Conservation (phyloP, 2,329 filamentous ascomycete genomes). For the Colletotrichum euphorbiae region DNA sequence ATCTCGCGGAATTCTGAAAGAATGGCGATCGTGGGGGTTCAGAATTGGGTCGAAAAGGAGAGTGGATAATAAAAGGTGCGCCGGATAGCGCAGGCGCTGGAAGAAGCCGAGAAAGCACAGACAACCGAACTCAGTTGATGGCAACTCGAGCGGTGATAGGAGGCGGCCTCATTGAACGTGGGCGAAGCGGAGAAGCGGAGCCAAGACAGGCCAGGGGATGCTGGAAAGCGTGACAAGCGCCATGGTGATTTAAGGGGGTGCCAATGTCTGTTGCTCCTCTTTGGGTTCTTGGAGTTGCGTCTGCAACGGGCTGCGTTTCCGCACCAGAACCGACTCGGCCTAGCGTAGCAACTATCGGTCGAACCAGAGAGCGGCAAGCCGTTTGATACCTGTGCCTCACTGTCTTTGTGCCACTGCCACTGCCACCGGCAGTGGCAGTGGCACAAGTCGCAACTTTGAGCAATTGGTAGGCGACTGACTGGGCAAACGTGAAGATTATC, state of each 20-base stretch:
- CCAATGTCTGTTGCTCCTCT: slow-evolving; percentile 37
- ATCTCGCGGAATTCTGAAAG: neutral
- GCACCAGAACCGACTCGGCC: slow-evolving; percentile 32
- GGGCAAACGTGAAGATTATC: slow-evolving; percentile 33
- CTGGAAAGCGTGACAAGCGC: slow-evolving; percentile 26
- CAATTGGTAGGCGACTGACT: slow-evolving; percentile 14
- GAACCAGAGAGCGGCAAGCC: slow-evolving; percentile 26
- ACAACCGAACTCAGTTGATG: slow-evolving; percentile 20
- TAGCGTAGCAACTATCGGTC: slow-evolving; percentile 37
- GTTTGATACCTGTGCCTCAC: no score
- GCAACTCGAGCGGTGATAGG: slow-evolving; percentile 31
- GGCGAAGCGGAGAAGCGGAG: slow-evolving; percentile 23
- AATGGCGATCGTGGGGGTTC: slow-evolving; percentile 29
- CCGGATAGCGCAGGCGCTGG: slow-evolving; percentile 1
- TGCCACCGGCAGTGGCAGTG: slow-evolving; percentile 7
- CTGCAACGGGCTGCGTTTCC: slow-evolving; percentile 39
- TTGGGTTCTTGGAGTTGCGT: slow-evolving; percentile 31
- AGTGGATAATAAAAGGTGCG: slow-evolving; percentile 9
- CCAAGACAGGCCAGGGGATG: slow-evolving; percentile 36
- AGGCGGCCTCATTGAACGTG: slow-evolving; percentile 28
- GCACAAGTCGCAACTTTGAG: slow-evolving; percentile 17
- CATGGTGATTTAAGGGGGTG: slow-evolving; percentile 39
- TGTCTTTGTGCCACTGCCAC: no score
- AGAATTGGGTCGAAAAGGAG: slow-evolving; percentile 22
- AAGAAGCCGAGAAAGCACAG: slow-evolving; percentile 19